These are phyloP conservation scores for Periconia macrospinosa DNA, from an alignment of 2,329 filamentous ascomycete species.

Conservation along the genomic window DNA sequence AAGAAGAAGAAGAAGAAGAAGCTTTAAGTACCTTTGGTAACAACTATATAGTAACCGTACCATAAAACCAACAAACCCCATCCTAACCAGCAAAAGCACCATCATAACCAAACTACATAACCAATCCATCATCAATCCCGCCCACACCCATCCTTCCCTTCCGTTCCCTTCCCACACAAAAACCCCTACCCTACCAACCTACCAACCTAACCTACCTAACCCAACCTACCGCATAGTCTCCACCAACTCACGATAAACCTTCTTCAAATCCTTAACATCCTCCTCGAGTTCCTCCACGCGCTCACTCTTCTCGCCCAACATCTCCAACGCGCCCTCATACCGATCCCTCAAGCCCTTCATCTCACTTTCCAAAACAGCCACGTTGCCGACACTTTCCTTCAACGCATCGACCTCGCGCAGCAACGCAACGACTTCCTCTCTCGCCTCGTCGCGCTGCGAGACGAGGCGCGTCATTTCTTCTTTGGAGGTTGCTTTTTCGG, in stretches of 20 bases:
- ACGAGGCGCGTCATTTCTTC: conserved; percentile 83
- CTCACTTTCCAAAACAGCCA: conserved; percentile 68
- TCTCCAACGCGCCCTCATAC: conserved; percentile 89
- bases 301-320: conserved; percentile 97
- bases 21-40: too few species aligned
- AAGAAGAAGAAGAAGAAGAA: too few species aligned
- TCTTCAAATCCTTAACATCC: conserved; percentile 91
- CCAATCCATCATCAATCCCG: too few species aligned
- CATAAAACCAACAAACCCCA: too few species aligned
- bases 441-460: conserved; percentile 85
- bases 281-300: conserved; percentile 85
- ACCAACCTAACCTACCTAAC: too few species aligned
- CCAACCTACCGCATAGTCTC: conserved; percentile 82
- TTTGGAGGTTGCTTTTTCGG: conserved; percentile 83
- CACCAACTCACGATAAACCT: conserved; percentile 91
- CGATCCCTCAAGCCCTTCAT: conserved; percentile 70
- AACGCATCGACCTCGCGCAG: conserved; percentile 84
- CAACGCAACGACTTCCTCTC: conserved; percentile 84
- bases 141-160: too few species aligned
- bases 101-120: too few species aligned
- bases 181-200: conserved; percentile 49
- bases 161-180: too few species aligned
- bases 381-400: conserved; percentile 60
- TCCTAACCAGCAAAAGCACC: too few species aligned
- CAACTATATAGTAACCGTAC: too few species aligned